These are phyloP conservation scores for Cercospora beticola DNA, from an alignment of 2,329 filamentous ascomycete genomes.

Conservation along the genomic window DNA sequence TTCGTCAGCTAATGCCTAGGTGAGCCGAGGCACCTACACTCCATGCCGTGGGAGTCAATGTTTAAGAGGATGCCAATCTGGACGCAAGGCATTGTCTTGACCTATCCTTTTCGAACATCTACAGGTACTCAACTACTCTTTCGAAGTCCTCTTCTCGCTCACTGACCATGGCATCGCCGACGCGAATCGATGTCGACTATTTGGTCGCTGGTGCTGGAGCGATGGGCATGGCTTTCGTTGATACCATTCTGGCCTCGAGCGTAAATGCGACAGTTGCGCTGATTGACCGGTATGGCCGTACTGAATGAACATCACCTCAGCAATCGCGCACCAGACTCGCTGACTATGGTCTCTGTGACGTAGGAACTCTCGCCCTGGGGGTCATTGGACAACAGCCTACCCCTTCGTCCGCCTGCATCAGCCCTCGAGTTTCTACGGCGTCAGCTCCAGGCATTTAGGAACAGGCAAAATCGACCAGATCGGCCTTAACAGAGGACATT, in stretches of 20 bases:
- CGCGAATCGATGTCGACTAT: slow-evolving; percentile 16
- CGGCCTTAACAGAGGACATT: slow-evolving; percentile 26
- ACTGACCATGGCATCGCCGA: background rate
- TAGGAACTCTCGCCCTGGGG: slow-evolving; percentile 20
- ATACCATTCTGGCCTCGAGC: slow-evolving; percentile 17
- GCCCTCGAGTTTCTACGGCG: slow-evolving; percentile 26
- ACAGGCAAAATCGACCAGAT: slow-evolving; percentile 20
- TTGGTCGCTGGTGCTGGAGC: slow-evolving; percentile 26
- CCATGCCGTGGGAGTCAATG: no score
- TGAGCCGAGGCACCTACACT: no score
- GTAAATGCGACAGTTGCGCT: slow-evolving; percentile 16
- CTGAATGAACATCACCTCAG: no score
- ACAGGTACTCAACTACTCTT: no score
- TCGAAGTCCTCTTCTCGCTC: no score
- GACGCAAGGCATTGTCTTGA: no score
- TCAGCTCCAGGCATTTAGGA: slow-evolving; percentile 23
- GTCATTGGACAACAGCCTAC: slow-evolving; percentile 27
- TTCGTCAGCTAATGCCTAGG: no score
- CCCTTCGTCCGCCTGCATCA: slow-evolving; percentile 28
- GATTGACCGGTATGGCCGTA: slow-evolving; percentile 12
- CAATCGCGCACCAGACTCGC: no score
- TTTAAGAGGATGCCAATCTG: no score
- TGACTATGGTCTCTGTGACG: background rate
- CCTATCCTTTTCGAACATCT: no score
- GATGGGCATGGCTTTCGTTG: slow-evolving; percentile 28